phyloP scores from a whole-genome alignment of 768 basidiomycete species.

The Kwoniella botswanensis region DNA sequence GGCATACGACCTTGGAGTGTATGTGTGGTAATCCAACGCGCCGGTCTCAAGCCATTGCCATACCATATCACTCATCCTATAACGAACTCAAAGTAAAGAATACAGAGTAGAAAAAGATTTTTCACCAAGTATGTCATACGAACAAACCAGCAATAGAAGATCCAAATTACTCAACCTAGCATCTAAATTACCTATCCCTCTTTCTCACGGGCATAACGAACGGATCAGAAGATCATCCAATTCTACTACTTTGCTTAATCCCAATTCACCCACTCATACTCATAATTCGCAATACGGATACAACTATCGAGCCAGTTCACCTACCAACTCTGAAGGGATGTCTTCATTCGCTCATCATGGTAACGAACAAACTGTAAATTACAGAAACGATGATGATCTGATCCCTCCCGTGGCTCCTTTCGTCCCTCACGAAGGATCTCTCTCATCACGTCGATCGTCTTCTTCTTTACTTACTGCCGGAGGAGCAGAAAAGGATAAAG shows the following conservation, averaged over 20 bases:
- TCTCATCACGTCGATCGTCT: conserved; percentile 29
- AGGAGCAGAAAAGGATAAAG: not conserved
- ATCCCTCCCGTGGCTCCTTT: conserved; percentile 26
- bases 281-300: not conserved
- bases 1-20: not conserved
- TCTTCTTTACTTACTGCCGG: conserved; percentile 6
- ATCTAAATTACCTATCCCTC: conserved; percentile 18
- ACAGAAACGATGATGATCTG: conserved; percentile 27
- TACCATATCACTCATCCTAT: not conserved
- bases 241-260: not conserved
- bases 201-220: conserved; percentile 1
- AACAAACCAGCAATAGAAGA: not conserved
- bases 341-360: conserved; percentile 15
- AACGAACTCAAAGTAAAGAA: not conserved
- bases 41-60: not conserved
- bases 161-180: conserved; percentile 15
- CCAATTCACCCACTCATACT: conserved; percentile 5
- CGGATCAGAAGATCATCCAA: conserved; percentile 7
- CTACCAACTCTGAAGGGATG: conserved; percentile 20
- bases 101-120: too few species aligned
- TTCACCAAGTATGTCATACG: conserved; percentile 3
- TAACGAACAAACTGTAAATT: conserved; percentile 12
- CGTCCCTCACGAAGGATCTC: conserved; percentile 1
- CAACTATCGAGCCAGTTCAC: conserved; percentile 3
- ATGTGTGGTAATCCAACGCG: not conserved